Base-by-base conservation (phyloP, 441 rosid genomes). In the Hura crepitans region DNA sequence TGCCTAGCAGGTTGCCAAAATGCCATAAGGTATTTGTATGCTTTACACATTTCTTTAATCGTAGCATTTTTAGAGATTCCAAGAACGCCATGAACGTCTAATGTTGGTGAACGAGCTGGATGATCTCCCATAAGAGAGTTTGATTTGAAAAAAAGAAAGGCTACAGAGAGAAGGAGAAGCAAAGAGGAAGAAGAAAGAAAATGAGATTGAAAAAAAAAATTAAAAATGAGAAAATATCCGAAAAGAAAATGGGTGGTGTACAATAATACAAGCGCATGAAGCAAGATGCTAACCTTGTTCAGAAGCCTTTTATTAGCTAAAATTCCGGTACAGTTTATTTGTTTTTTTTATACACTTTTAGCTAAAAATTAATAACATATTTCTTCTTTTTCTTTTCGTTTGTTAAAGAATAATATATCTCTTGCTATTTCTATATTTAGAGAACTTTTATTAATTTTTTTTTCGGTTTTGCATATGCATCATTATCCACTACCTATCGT, bases 1-100 rank as follows among this genome's bases (percentile, higher is more conserved):
- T 68, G 73, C 66, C 75, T 82, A 35, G 72, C 76, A 62, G 77
- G 75, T 27, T 83, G 69, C 85, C 83, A 74, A 79, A 80, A 88
- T 67, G 69, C 70, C 72, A 83, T 80, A 63, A 90, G 76, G 22
- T 85, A 86, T 67, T 84, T 89, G 85, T 83, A 87, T 0, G 84
- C 89, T 78, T 78, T 89, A 70, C 85, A 75, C 70, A 83, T 72
- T 14, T 75, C 78, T 73, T 80, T 79, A 18, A 68, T 62, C 20
- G 39, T 18, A 37, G 76, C 46, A n/a, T 18, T 30, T 30, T 20
- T 71, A 1, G 79, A 65, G 28, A 82, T 66, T 47, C 89, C 84
- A 58, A 91, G 78, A 37, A 81, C 76, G 61, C 74, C 66, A 55
- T 67, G 50, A 71, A 79, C 73, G 71, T 86, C 89, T 42, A 81